A percentile compares a stretch with the other conserved stretches of the same genome.
These are phyloP conservation scores for Psilocybe cyanescens DNA, from an alignment of 768 basidiomycete genomes.

Conservation along the genomic window DNA sequence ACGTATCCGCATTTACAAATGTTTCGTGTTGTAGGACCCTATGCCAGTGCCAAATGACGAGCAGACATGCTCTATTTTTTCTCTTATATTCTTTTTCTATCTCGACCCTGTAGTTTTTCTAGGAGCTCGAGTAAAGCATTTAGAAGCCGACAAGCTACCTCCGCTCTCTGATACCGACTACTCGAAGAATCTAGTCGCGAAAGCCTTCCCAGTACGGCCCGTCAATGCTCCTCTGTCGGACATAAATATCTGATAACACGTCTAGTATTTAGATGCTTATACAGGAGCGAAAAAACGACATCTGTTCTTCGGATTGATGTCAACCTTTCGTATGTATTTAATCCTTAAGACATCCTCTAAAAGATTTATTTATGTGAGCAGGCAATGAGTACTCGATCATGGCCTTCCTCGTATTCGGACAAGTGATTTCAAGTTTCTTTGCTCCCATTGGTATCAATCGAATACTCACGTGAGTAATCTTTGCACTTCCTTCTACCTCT, in stretches of 20 bases:
- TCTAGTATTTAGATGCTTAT: constrained; percentile 42
- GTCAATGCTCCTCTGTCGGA: background rate
- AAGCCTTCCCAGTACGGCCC: constrained; percentile 28
- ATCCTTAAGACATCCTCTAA: background rate
- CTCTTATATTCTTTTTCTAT: constrained; percentile 51
- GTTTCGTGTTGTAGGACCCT: constrained; percentile 29
- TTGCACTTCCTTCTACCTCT: too few relatives aligned
- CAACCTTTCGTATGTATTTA: constrained; percentile 32
- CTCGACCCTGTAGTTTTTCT: constrained; percentile 53
- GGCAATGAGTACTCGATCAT: constrained; percentile 35
- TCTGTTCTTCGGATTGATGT: constrained; percentile 49
- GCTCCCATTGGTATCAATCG: constrained; percentile 36
- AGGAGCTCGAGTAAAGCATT: constrained; percentile 46
- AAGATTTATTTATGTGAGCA: constrained; percentile 3
- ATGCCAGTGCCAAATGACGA: constrained; percentile 41
- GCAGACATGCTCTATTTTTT: constrained; percentile 52
- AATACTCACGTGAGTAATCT: constrained; percentile 1
- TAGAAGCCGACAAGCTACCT: constrained; percentile 56
- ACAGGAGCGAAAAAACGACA: constrained; percentile 32
- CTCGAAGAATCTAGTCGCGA: constrained; percentile 23
- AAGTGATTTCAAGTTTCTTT: constrained; percentile 31
- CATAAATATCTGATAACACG: background rate
- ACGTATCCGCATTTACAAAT: background rate
- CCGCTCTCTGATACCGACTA: constrained; percentile 65
- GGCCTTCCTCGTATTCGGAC: constrained; percentile 28